phyloP scores from a whole-genome alignment of 768 basidiomycete genomes.

The Suillus hirtellus region DNA sequence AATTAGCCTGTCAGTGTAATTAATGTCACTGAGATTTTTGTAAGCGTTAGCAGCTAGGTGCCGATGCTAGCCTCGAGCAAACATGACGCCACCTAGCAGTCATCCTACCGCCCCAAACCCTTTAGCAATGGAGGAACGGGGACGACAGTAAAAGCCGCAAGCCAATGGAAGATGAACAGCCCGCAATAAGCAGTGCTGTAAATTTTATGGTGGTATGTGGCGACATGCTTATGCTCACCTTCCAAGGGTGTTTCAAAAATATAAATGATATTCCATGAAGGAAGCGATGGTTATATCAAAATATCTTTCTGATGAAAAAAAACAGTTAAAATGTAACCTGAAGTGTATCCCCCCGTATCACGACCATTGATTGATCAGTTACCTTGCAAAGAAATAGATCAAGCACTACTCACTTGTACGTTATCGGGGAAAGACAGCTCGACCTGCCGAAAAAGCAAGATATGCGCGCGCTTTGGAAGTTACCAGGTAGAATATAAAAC shows the following conservation, averaged over 20 bases:
- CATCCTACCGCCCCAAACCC: background rate
- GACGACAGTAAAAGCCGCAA: background rate
- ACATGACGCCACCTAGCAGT: background rate
- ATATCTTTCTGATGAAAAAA: background rate
- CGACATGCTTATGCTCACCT: background rate
- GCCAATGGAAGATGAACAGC: background rate
- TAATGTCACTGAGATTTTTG: background rate
- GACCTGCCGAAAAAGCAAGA: background rate
- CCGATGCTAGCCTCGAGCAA: background rate
- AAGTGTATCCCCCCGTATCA: background rate
- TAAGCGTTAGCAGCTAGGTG: background rate
- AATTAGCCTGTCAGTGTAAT: background rate
- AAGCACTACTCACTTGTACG: background rate
- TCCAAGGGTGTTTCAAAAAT: background rate
- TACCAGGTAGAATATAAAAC: background rate
- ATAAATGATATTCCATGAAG: background rate
- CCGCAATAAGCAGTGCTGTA: background rate
- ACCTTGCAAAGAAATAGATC: background rate
- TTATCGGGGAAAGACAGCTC: background rate
- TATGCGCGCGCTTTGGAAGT: background rate
- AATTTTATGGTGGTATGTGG: background rate
- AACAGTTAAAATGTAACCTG: background rate
- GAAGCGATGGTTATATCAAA: background rate
- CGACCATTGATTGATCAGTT: background rate
- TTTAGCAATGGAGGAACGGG: background rate